Conservation (phyloP, 345 rosid genomes). For the Salix suchowensis region DNA sequence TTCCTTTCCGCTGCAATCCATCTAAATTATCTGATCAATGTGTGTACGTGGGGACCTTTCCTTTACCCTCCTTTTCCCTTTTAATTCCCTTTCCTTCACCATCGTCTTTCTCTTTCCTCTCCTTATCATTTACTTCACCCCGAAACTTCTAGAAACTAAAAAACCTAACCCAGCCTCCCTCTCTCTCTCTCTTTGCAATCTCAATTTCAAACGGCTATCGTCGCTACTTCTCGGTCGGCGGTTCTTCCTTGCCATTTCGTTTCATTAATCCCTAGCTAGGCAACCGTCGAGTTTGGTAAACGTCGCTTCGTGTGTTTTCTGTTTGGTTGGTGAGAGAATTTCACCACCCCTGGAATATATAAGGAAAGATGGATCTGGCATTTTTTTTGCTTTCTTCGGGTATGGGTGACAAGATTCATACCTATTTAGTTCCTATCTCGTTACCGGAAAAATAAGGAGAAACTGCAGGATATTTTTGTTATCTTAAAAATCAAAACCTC, state of each 20-base stretch:
- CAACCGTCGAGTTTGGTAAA: no score
- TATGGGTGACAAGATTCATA: not conserved
- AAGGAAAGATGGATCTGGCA: not conserved
- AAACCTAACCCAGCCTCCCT: conserved; percentile 1
- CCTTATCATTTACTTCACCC: conserved; percentile 45
- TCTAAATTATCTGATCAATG: not conserved
- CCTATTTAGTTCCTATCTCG: no score
- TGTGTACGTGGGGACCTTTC: not conserved
- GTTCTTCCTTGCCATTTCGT: not conserved
- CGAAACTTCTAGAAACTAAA: conserved; percentile 82
- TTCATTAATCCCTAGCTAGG: no score
- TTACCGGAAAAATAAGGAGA: no score
- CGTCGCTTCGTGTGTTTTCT: not conserved
- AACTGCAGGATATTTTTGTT: no score
- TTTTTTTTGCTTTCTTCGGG: not conserved
- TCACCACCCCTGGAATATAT: not conserved
- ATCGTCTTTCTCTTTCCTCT: conserved; percentile 4
- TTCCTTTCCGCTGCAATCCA: conserved; percentile 6
- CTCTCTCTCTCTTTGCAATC: not conserved
- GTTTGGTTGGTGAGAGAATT: conserved; percentile 22
- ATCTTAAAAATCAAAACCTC: no score
- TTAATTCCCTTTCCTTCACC: conserved; percentile 7
- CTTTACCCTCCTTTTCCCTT: not conserved
- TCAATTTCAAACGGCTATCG: not conserved
- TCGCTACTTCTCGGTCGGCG: not conserved